Percentiles rank a stretch among this genome's conserved stretches.
phyloP scores from a whole-genome alignment of 441 rosid species.

The Hura crepitans region DNA sequence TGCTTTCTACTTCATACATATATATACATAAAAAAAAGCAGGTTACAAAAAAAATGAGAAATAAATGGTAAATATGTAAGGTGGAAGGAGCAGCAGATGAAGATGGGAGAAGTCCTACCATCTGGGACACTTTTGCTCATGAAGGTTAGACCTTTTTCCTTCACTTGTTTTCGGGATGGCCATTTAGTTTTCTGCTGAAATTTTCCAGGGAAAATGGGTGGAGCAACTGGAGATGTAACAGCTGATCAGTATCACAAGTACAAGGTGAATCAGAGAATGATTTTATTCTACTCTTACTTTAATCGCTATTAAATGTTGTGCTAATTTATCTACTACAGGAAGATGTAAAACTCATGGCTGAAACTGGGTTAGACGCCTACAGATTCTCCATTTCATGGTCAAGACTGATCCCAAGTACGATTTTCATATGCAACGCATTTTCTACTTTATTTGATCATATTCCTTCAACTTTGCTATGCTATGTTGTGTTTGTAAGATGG shows the following conservation, averaged over 20 bases:
- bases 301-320: background rate
- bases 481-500: conserved; percentile 44
- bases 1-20: background rate
- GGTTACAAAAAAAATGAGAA: background rate
- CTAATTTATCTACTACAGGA: conserved; percentile 36
- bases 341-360: conserved; percentile 64
- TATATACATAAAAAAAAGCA: too few species aligned
- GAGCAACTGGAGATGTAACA: conserved; percentile 46
- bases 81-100: conserved; percentile 67
- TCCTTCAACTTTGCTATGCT: too few species aligned
- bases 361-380: conserved; percentile 53
- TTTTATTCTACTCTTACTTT: background rate
- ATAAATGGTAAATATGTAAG: conserved; percentile 13
- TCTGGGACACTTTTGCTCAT: conserved; percentile 57
- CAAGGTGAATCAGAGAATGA: conserved; percentile 33
- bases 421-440: too few species aligned
- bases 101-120: conserved; percentile 62
- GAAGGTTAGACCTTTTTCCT: conserved; percentile 39
- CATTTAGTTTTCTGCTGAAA: conserved; percentile 1
- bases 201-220: conserved; percentile 34
- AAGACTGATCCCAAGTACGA: conserved; percentile 61
- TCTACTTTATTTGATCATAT: too few species aligned
- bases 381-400: conserved; percentile 79
- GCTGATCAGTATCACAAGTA: conserved; percentile 70
- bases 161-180: too few species aligned